Evolutionary conservation across 441 rosid species (phyloP), one percentile per base, ranked within the genome.

Genomic region (Populus hybrid): DNA sequence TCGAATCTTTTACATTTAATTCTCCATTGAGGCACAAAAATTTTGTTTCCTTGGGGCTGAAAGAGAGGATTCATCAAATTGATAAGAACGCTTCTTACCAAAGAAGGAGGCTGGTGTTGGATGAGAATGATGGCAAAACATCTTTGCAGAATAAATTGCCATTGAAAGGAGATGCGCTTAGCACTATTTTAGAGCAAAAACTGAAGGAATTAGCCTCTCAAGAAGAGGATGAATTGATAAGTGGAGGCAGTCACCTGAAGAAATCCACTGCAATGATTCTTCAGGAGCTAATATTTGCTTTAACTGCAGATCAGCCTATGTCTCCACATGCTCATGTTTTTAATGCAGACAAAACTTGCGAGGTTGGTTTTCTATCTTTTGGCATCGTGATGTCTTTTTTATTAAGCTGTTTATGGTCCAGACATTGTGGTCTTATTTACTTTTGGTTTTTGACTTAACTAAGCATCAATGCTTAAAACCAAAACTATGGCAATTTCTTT

Each of bases 221-320:
- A 78, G 98, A 91, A 82, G 92, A 87, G 72, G 90, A 88, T 75
- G 94, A 90, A 21, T 63, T 71, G 59, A 75, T 26, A 7, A 75
- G n/a, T 34, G 87, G 85, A 72, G 74, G 85, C 67, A 75, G 63
- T 30, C 74, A 40, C 0, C 90, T 86, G 3, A 90, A 82, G 80
- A 87, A 84, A 85, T 80, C 95, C 0, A 90, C 90, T 32, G 96
- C 94, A 68, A 79, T 85, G 85, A 92, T 95, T 76, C 91, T 93
- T 65, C 91, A 91, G 63, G 98, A 93, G 77, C 82, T 95, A 71
- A 85, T 92, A 78, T 85, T 88, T 18, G 96, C 98, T 79, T 87
- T 95, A 85, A 87, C 88, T 61, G 75, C 83, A 7, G 91, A 81
- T 74, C 87, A 89, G 76, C 85, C 86, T 46, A 73, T 70, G 70